A percentile compares a stretch with the other conserved stretches of the same genome.
phyloP scores from a whole-genome alignment of 805 yeast species.

The Tetrapisispora fleetii region DNA sequence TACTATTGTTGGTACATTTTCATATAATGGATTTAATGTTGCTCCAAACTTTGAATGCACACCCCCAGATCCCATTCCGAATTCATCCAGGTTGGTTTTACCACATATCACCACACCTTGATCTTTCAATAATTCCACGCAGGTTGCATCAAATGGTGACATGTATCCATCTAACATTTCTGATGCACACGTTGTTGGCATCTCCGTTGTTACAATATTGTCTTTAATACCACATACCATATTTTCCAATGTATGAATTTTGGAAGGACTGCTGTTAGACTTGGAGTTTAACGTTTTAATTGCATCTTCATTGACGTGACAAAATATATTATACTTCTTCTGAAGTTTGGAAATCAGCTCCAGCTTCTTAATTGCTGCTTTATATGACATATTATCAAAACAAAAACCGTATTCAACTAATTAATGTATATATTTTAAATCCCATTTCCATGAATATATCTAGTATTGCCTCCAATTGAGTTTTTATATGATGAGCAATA shows the following conservation, averaged over 20 bases:
- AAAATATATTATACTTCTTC: slow-evolving; percentile 32
- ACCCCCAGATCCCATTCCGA: slow-evolving; percentile 89
- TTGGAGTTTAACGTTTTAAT: slow-evolving; percentile 1
- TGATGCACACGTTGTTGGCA: slow-evolving; percentile 77
- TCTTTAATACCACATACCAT: slow-evolving; percentile 54
- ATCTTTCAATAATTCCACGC: slow-evolving; percentile 40
- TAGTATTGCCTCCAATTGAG: too few relatives aligned
- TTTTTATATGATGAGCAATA: too few relatives aligned
- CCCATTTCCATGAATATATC: neutral
- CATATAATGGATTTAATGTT: slow-evolving; percentile 44
- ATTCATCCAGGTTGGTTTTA: slow-evolving; percentile 89
- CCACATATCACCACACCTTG: slow-evolving; percentile 55
- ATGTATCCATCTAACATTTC: slow-evolving; percentile 44
- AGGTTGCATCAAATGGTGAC: slow-evolving; percentile 81
- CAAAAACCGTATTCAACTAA: neutral
- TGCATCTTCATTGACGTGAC: slow-evolving; percentile 27
- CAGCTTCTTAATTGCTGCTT: slow-evolving; percentile 9
- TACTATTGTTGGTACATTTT: slow-evolving; percentile 33
- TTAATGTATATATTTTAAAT: neutral
- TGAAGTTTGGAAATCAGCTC: slow-evolving; percentile 14
- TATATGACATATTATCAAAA: slow-evolving; percentile 2
- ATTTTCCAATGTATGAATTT: neutral
- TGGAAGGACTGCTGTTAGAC: neutral
- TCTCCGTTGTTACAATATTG: slow-evolving; percentile 57
- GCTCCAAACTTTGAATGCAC: slow-evolving; percentile 48